phyloP scores from a whole-genome alignment of 345 rosid species.

The Melaleuca quinquenervia region DNA sequence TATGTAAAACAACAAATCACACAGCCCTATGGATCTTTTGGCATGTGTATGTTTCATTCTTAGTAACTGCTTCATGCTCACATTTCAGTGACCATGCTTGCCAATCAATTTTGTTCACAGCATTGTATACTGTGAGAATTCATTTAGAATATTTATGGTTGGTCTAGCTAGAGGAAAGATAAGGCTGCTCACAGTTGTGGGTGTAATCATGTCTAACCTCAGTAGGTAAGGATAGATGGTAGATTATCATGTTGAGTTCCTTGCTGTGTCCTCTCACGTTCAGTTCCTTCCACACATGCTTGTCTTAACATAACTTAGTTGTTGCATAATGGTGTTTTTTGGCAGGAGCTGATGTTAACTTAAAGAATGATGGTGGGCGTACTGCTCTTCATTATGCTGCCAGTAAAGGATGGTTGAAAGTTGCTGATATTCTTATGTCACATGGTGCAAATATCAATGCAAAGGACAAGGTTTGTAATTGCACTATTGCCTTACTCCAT shows the following conservation, averaged over 20 bases:
- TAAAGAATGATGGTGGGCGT: slow-evolving; percentile 74
- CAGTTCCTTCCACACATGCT: background rate
- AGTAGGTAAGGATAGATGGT: background rate
- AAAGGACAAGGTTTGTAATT: slow-evolving; percentile 61
- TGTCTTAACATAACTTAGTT: background rate
- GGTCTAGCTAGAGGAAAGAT: background rate
- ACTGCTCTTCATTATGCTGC: slow-evolving; percentile 95
- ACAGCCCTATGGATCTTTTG: background rate
- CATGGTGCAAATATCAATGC: slow-evolving; percentile 55
- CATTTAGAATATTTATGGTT: background rate
- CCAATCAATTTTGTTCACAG: background rate
- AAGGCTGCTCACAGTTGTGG: background rate
- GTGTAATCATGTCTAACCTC: background rate
- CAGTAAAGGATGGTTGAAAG: slow-evolving; percentile 72
- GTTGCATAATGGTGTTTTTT: background rate
- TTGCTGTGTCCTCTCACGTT: background rate
- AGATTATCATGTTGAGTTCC: background rate
- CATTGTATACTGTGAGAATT: background rate
- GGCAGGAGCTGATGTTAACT: slow-evolving; percentile 70
- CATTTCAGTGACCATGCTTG: background rate
- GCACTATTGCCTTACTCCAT: background rate
- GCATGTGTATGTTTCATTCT: background rate
- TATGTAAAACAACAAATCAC: background rate
- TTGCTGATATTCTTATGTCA: slow-evolving; percentile 56
- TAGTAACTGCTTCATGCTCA: background rate